A percentile compares a stretch with the other conserved stretches of the same genome.
Evolutionary conservation across 225 moss, liverwort and hornwort genomes (phyloP).

Genomic region (Polytrichum formosum): DNA sequence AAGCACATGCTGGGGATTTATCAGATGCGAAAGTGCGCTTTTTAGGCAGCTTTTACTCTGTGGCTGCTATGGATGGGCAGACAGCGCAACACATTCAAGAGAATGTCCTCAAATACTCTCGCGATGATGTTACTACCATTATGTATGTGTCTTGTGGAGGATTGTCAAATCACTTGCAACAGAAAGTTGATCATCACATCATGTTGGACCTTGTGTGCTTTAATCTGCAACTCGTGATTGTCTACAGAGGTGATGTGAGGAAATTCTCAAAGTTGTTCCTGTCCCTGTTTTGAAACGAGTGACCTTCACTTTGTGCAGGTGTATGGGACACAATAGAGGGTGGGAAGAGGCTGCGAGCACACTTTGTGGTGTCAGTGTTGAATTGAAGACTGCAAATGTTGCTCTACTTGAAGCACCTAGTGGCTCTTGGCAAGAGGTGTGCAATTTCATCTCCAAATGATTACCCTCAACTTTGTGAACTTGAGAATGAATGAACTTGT

Average conservation of each 20-base stretch:
- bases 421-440: slow-evolving; percentile 90
- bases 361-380: slow-evolving; percentile 73
- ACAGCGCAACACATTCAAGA: slow-evolving; percentile 92
- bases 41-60: slow-evolving; percentile 95
- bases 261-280: no score
- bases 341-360: slow-evolving; percentile 99
- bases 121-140: slow-evolving; percentile 75
- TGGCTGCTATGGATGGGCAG: slow-evolving; percentile 98
- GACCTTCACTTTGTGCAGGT: slow-evolving; percentile 46
- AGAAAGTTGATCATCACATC: no score
- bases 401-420: slow-evolving; percentile 90
- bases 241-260: no score
- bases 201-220: no score
- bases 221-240: no score
- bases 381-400: slow-evolving; percentile 94
- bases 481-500: background rate
- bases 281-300: no score
- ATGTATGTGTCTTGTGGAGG: slow-evolving; percentile 53
- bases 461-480: slow-evolving; percentile 1
- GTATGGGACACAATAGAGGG: slow-evolving; percentile 98
- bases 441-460: slow-evolving; percentile 1
- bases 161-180: background rate
- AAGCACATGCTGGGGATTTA: slow-evolving; percentile 55
- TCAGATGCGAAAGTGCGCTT: slow-evolving; percentile 79
- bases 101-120: slow-evolving; percentile 70